These are phyloP conservation scores for Xylariales sp. DNA, from an alignment of 2,329 filamentous ascomycete genomes.

Conservation along the genomic window DNA sequence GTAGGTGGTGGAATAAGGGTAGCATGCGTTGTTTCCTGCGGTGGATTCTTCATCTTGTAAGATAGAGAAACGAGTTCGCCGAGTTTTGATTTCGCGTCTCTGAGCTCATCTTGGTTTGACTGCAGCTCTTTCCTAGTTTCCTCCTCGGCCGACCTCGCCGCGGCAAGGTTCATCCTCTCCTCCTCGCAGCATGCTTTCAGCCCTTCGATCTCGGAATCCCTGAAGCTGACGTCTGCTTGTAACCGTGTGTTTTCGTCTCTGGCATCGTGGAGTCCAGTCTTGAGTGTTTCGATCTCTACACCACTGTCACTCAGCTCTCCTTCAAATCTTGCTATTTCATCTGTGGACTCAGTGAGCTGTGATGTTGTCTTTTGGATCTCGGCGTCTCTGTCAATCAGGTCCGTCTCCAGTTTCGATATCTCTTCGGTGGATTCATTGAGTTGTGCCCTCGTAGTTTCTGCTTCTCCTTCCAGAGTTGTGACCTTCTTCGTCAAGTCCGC, in stretches of 20 bases:
- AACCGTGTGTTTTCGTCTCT: not conserved
- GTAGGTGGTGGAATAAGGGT: not conserved
- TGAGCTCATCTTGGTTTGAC: slow-evolving; percentile 1
- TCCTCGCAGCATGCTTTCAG: slow-evolving; percentile 2
- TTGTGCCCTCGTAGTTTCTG: not conserved
- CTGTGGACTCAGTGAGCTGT: slow-evolving; percentile 1
- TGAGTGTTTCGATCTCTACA: not conserved
- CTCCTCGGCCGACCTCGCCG: not conserved
- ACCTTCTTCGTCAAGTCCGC: not conserved
- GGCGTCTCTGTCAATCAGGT: not conserved
- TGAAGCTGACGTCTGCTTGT: not conserved
- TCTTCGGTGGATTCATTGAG: not conserved
- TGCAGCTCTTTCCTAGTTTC: slow-evolving; percentile 1
- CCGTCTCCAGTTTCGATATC: not conserved
- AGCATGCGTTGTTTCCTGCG: slow-evolving; percentile 7
- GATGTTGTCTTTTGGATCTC: not conserved
- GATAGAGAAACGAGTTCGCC: slow-evolving; percentile 6
- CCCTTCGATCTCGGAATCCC: slow-evolving; percentile 3
- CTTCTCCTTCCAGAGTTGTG: slow-evolving; percentile 2
- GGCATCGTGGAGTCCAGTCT: slow-evolving; percentile 1
- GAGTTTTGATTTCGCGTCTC: slow-evolving; percentile 1
- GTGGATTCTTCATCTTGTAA: slow-evolving; percentile 8
- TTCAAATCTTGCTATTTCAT: not conserved
- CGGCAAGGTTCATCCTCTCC: not conserved
- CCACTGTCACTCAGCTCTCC: not conserved